Conservation (phyloP, 139 green algal species). For the Chlamydomonas asymmetrica region DNA sequence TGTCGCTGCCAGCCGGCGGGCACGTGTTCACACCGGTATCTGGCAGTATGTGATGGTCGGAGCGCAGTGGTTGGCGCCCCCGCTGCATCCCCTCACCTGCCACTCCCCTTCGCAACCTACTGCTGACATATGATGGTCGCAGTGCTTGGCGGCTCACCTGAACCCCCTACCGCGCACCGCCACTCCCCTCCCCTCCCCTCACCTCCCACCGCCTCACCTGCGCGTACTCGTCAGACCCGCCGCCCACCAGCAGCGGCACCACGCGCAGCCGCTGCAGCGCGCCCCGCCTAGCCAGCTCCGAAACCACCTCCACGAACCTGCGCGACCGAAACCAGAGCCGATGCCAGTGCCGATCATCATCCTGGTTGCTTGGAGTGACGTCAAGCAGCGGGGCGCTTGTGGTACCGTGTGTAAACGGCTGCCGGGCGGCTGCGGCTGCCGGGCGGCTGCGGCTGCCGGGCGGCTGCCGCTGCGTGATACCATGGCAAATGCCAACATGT, state of each 20-base stretch:
- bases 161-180: neutral
- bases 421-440: too few species aligned
- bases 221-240: constrained; percentile 54
- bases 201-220: constrained; percentile 17
- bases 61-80: neutral
- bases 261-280: constrained; percentile 42
- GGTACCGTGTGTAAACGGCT: too few species aligned
- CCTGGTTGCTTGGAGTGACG: neutral
- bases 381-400: too few species aligned
- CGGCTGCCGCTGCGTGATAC: too few species aligned
- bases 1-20: too few species aligned
- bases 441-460: too few species aligned
- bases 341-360: neutral
- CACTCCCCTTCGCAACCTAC: neutral
- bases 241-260: constrained; percentile 56
- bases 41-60: neutral
- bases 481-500: too few species aligned
- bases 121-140: neutral
- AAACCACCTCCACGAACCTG: constrained; percentile 67
- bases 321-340: neutral
- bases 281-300: constrained; percentile 41
- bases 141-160: neutral
- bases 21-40: neutral
- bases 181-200: neutral
- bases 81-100: neutral